Percentiles rank a stretch among this genome's conserved stretches.
These are phyloP conservation scores for Amaranthus palmeri DNA, from an alignment of 148 eudicot genomes.

Conservation along the genomic window DNA sequence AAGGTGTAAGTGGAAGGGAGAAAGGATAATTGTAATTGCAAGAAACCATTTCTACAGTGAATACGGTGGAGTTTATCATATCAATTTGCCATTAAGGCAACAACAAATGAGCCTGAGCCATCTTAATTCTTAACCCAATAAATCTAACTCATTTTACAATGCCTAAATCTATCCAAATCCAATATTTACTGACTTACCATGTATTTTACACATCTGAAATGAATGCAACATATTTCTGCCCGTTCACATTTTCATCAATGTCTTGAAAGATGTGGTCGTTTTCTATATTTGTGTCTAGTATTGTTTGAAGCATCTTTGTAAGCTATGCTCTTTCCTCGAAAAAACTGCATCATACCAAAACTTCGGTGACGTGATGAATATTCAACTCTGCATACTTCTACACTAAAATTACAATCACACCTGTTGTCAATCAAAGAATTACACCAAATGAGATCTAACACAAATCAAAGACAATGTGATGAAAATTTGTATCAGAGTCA, in stretches of 20 bases:
- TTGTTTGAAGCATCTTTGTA: neutral
- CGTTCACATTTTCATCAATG: neutral
- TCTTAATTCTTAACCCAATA: too few species aligned
- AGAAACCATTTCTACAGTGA: too few species aligned
- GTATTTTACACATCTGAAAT: constrained; percentile 6
- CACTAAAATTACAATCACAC: constrained; percentile 18
- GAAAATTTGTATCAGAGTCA: neutral
- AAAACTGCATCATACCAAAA: neutral
- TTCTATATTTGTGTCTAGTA: neutral
- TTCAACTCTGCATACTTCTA: neutral
- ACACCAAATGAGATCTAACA: neutral
- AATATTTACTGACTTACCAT: too few species aligned
- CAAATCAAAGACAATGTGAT: neutral
- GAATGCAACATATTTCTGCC: neutral
- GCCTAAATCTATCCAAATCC: too few species aligned
- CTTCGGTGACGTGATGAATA: neutral
- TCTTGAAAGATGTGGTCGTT: neutral
- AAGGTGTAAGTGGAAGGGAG: too few species aligned
- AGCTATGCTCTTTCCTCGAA: neutral
- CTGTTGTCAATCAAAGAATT: constrained; percentile 20
- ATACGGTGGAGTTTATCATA: too few species aligned
- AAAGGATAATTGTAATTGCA: too few species aligned
- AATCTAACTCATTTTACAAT: too few species aligned
- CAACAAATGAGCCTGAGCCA: too few species aligned
- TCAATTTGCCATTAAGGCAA: too few species aligned